Conservation (phyloP, 169 alveolate genomes). For the Theileria annulata region DNA sequence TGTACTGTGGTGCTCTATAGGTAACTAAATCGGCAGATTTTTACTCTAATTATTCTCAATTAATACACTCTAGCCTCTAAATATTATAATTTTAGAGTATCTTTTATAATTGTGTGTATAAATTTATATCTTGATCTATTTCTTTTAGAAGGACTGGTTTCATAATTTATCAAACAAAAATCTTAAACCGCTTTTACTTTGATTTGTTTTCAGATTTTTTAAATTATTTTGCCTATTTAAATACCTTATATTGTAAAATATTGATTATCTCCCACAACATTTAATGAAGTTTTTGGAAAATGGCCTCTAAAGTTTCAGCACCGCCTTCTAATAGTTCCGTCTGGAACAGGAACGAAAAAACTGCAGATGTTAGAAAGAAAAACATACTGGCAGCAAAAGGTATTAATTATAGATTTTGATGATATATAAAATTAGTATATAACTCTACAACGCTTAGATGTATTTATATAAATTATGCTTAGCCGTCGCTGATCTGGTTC, state of each 20-base stretch:
- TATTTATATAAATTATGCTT: conserved; percentile 4
- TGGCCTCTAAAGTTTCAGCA: conserved; percentile 61
- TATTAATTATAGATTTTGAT: conserved; percentile 26
- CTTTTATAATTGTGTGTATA: not conserved
- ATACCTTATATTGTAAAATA: not conserved
- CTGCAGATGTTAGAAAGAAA: conserved; percentile 79
- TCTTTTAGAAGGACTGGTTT: not conserved
- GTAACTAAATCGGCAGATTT: not conserved
- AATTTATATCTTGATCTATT: not conserved
- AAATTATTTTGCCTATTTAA: not conserved
- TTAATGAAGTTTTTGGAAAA: conserved; percentile 9
- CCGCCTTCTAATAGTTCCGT: conserved; percentile 61
- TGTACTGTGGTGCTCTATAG: conserved; percentile 10
- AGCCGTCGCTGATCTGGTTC: conserved; percentile 96
- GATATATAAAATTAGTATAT: conserved; percentile 41
- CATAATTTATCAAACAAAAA: not conserved
- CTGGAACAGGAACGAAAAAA: conserved; percentile 76
- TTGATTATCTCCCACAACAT: not conserved
- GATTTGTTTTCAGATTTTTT: not conserved
- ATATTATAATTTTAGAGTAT: not conserved
- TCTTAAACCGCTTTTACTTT: not conserved
- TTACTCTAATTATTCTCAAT: not conserved
- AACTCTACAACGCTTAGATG: conserved; percentile 9
- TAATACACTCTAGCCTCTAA: not conserved
- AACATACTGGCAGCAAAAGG: conserved; percentile 86